Evolutionary conservation across 805 yeast species (phyloP).

Genomic region (Maudiozyma serrabonitensis): DNA sequence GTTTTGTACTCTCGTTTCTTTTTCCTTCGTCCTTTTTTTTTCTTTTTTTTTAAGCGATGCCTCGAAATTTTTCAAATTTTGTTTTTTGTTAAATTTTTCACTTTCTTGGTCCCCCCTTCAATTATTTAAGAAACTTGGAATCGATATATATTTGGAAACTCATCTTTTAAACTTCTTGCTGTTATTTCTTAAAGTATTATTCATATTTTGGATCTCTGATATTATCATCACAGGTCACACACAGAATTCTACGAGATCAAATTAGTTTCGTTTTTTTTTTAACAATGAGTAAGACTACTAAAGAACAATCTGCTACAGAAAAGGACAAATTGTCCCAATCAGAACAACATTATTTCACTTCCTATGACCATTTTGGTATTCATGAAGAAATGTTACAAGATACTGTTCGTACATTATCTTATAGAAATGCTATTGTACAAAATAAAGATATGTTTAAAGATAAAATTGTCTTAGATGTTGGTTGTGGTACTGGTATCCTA

Average conservation of each 20-base stretch:
- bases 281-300: constrained; percentile 20
- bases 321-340: constrained; percentile 51
- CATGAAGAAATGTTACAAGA: constrained; percentile 99
- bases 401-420: constrained; percentile 80
- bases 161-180: too few relatives aligned
- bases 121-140: too few relatives aligned
- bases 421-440: constrained; percentile 84
- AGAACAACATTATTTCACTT: constrained; percentile 90
- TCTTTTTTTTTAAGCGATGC: not conserved
- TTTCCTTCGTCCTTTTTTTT: not conserved
- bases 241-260: too few relatives aligned
- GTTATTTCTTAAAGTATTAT: too few relatives aligned
- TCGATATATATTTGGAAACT: too few relatives aligned
- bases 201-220: too few relatives aligned
- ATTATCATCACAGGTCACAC: too few relatives aligned
- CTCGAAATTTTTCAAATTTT: too few relatives aligned
- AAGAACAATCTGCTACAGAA: constrained; percentile 51
- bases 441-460: constrained; percentile 84
- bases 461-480: constrained; percentile 92
- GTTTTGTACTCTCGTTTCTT: too few relatives aligned
- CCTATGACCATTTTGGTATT: constrained; percentile 94
- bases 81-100: not conserved
- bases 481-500: constrained; percentile 96
- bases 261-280: too few relatives aligned
- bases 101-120: not conserved